These are phyloP conservation scores for Ophiocordyceps camponoti-floridani DNA, from an alignment of 2,329 filamentous ascomycete species.

Conservation along the genomic window DNA sequence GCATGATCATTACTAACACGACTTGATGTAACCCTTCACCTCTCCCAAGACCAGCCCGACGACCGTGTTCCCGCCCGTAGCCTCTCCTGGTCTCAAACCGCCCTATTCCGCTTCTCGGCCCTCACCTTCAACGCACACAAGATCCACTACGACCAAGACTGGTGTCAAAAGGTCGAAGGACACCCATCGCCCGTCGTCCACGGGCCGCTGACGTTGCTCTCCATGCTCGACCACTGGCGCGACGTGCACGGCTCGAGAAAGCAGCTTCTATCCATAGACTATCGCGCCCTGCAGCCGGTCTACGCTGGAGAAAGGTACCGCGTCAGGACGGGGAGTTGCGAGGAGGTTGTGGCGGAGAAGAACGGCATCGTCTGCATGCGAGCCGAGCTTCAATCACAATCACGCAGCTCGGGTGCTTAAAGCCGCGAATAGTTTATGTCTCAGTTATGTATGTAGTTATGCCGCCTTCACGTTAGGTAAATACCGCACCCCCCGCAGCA, in stretches of 20 bases:
- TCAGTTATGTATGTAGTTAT: not conserved
- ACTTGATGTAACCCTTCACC: not conserved
- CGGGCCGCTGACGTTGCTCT: slow-evolving; percentile 58
- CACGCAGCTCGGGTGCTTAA: not conserved
- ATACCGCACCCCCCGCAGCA: not conserved
- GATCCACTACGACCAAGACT: slow-evolving; percentile 62
- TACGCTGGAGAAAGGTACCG: slow-evolving; percentile 48
- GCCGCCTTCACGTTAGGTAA: not conserved
- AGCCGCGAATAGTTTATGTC: not conserved
- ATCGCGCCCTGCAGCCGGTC: slow-evolving; percentile 51
- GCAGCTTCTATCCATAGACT: slow-evolving; percentile 29
- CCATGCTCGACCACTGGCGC: slow-evolving; percentile 51
- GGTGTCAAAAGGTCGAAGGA: slow-evolving; percentile 46
- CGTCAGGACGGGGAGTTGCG: slow-evolving; percentile 32
- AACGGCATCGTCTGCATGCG: slow-evolving; percentile 8
- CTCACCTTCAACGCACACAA: slow-evolving; percentile 75
- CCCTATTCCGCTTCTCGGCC: slow-evolving; percentile 66
- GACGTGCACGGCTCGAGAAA: slow-evolving; percentile 23
- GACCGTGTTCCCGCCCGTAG: slow-evolving; percentile 9
- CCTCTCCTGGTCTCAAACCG: slow-evolving; percentile 25
- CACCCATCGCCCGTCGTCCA: slow-evolving; percentile 61
- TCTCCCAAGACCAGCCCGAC: slow-evolving; percentile 5
- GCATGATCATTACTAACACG: too few relatives aligned
- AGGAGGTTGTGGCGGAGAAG: slow-evolving; percentile 27
- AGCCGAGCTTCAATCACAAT: not conserved